phyloP scores from a whole-genome alignment of 129 eudicot species.

The Apium graveolens region DNA sequence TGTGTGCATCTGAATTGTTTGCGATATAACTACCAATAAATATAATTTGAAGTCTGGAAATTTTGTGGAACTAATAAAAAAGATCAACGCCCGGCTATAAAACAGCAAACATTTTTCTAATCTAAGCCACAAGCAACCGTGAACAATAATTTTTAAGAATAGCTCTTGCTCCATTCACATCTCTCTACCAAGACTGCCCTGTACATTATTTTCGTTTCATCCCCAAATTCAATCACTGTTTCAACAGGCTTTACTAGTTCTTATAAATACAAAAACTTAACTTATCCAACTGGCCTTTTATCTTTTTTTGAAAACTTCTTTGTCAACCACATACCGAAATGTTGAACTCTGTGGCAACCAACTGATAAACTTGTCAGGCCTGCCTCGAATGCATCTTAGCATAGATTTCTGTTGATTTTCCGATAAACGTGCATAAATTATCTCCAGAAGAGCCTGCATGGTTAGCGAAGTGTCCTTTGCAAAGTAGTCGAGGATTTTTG shows the following conservation, averaged over 20 bases:
- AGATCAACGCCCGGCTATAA: too few species aligned
- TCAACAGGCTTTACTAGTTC: conserved; percentile 5
- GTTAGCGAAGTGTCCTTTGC: conserved; percentile 64
- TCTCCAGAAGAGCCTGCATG: conserved; percentile 47
- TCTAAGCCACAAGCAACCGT: neutral
- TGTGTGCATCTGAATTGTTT: too few species aligned
- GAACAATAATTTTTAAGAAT: neutral
- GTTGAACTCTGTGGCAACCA: conserved; percentile 69
- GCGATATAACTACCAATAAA: neutral
- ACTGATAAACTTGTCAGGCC: conserved; percentile 43
- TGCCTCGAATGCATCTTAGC: conserved; percentile 29
- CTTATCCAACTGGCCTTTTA: conserved; percentile 9
- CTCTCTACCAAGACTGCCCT: neutral
- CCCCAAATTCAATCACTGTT: neutral
- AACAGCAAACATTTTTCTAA: neutral
- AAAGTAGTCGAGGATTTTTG: conserved; percentile 54
- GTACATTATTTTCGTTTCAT: neutral
- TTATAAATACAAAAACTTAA: conserved; percentile 20
- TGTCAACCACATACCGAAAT: conserved; percentile 63
- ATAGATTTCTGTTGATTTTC: conserved; percentile 49
- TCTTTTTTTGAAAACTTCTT: conserved; percentile 30
- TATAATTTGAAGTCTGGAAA: neutral
- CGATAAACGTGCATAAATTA: conserved; percentile 40
- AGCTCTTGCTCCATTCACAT: neutral
- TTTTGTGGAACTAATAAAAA: too few species aligned